A percentile compares a stretch with the other conserved stretches of the same genome.
Evolutionary conservation across 2,329 filamentous ascomycete species (phyloP).

Genomic region (Cordyceps farinosa): DNA sequence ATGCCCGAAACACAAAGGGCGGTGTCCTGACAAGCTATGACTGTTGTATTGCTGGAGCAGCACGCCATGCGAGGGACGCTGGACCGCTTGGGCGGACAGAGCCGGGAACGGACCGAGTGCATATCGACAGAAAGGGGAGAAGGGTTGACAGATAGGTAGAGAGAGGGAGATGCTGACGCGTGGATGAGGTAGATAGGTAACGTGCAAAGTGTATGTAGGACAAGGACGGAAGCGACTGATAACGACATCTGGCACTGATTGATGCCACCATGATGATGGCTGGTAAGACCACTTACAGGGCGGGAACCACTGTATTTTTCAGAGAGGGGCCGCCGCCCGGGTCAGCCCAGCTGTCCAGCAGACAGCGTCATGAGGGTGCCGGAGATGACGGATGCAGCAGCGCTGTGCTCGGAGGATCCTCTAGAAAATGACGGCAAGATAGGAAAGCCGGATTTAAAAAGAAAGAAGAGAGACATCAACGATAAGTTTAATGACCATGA

Average conservation of each 20-base stretch:
- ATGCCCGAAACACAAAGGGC: neutral
- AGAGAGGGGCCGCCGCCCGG: neutral
- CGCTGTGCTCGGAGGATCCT: neutral
- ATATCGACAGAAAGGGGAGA: neutral
- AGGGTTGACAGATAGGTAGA: neutral
- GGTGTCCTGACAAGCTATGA: neutral
- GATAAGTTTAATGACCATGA: too few relatives aligned
- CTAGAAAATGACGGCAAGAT: too few relatives aligned
- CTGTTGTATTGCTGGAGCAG: neutral
- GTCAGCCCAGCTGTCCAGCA: conserved; percentile 11
- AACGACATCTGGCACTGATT: conserved; percentile 1
- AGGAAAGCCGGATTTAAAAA: too few relatives aligned
- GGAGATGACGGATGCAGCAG: neutral
- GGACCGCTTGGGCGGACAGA: neutral
- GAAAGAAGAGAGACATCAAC: too few relatives aligned
- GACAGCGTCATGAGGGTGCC: neutral
- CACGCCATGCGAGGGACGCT: neutral
- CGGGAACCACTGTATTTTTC: neutral
- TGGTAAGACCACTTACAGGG: neutral
- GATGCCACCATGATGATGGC: conserved; percentile 6
- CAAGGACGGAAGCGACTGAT: neutral
- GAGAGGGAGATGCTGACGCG: neutral
- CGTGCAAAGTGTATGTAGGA: neutral
- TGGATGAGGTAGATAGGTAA: conserved; percentile 1
- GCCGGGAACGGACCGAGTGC: neutral